phyloP scores from a whole-genome alignment of 768 basidiomycete species.

The Russula abietina region DNA sequence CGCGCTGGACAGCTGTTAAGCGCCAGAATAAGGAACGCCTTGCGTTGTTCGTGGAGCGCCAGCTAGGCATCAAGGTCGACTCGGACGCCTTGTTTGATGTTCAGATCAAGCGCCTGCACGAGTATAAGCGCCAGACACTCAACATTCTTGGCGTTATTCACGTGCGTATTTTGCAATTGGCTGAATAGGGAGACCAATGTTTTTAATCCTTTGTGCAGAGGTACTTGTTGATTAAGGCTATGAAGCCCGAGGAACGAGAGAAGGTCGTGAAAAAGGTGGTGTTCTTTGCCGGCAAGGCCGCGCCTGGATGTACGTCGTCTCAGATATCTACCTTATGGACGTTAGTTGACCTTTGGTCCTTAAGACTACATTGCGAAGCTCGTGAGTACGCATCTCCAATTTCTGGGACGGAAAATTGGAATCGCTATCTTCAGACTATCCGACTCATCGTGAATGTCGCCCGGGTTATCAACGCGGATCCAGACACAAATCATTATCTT shows the following conservation, averaged over 20 bases:
- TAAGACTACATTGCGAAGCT: slow-evolving; percentile 89
- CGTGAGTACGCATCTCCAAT: slow-evolving; percentile 33
- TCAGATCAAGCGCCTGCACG: slow-evolving; percentile 91
- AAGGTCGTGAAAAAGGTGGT: slow-evolving; percentile 80
- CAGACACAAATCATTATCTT: slow-evolving; percentile 81
- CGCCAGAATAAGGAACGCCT: slow-evolving; percentile 87
- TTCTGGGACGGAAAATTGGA: background rate
- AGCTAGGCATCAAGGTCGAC: slow-evolving; percentile 64
- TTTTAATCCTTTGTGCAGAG: slow-evolving; percentile 41
- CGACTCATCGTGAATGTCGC: slow-evolving; percentile 91
- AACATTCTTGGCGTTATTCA: slow-evolving; percentile 90
- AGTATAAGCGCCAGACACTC: slow-evolving; percentile 93
- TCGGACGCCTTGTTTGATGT: slow-evolving; percentile 83
- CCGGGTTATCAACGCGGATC: slow-evolving; percentile 72
- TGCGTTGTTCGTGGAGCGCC: slow-evolving; percentile 65
- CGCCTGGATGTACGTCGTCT: slow-evolving; percentile 68
- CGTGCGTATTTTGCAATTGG: slow-evolving; percentile 39
- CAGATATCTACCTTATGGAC: background rate
- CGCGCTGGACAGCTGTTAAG: slow-evolving; percentile 81
- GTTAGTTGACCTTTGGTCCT: slow-evolving; percentile 16
- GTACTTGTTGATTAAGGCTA: slow-evolving; percentile 73
- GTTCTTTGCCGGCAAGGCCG: slow-evolving; percentile 98
- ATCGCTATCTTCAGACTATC: slow-evolving; percentile 54
- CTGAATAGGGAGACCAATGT: background rate
- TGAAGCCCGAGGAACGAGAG: slow-evolving; percentile 73